Conservation (phyloP, 2,329 filamentous ascomycete species). For the Verticillium zaregamsianum region DNA sequence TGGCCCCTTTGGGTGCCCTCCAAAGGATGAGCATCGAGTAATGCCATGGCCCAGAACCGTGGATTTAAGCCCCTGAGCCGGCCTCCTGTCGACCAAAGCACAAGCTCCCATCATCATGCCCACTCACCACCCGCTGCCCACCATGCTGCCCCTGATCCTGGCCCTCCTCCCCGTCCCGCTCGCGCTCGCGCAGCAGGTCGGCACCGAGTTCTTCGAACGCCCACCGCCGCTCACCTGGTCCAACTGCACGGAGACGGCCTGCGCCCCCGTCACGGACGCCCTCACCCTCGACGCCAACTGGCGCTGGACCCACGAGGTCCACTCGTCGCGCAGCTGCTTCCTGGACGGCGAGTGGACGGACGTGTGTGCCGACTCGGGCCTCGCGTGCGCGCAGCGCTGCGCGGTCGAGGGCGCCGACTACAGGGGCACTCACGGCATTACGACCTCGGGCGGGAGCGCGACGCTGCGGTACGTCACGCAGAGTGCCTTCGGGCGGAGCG, state of each 20-base stretch:
- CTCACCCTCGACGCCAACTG: conserved; percentile 7
- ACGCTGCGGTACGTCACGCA: conserved; percentile 46
- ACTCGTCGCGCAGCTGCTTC: conserved; percentile 42
- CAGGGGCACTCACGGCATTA: conserved; percentile 39
- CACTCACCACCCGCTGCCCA: neutral
- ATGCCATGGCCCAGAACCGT: too few species aligned
- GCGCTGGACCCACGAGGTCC: conserved; percentile 13
- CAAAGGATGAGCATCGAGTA: too few species aligned
- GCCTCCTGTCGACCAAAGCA: too few species aligned
- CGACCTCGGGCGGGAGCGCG: conserved; percentile 38
- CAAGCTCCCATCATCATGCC: neutral
- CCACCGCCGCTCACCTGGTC: conserved; percentile 9
- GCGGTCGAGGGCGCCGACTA: conserved; percentile 43
- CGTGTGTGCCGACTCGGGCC: conserved; percentile 26
- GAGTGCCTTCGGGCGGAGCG: conserved; percentile 24
- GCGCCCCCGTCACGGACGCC: conserved; percentile 1
- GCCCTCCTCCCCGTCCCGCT: neutral
- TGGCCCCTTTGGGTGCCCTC: too few species aligned
- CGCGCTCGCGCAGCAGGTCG: conserved; percentile 3
- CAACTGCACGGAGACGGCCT: neutral
- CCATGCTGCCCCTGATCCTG: neutral
- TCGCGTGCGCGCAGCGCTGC: conserved; percentile 38
- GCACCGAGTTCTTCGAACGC: neutral
- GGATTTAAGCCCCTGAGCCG: too few species aligned
- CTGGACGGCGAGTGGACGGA: conserved; percentile 34